Base-by-base conservation (phyloP, 1,284 basidiomycete genomes). In the Moniliophthora roreri region DNA sequence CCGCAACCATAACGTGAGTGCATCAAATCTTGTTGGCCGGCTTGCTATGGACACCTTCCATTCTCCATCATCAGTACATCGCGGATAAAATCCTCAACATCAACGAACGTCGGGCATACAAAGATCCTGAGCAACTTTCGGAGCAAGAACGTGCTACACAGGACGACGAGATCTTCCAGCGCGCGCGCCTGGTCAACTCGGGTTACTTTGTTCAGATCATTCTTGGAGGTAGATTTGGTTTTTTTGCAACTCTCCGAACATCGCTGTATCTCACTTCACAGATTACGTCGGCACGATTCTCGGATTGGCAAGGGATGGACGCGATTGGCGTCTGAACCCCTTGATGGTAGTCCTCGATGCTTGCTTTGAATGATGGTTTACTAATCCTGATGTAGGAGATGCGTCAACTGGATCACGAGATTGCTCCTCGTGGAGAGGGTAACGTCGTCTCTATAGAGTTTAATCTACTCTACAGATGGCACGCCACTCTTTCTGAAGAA, bases 281-380 rank as follows among this genome's bases (percentile, higher is more conserved):
- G 87, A 91, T 68, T 91, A 91, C 56, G 84, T 91, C 34, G 86
- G 84, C 26, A 81, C 82, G 10, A 86, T 88, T 63, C 74, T 88
- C 11, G 83, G 83, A 26, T 74, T 87, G 16, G 78, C 74, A n/a
- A 73, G 79, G n/a, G 82, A 86, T 62, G 79, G 81, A 3, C 72
- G 66, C 54, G 65, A 69, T 40, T 88, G 85, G 84, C 74, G 82
- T 53, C 71, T 88, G 53, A 77, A 87, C 59, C 84, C 85, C 8
- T 72, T 86, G 48, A 76, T 80, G 70, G 81, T 84, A 61, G 37
- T 10, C 34, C 34, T n/a, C 51, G 18, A 40, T 9, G 28, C 10
- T 51, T 28, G 9, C 13, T 5, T 8, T 46, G 11, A 11, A 35
- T n/a, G 28, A 20, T 13, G 26, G 5, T 38, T 24, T 41, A 35